Evolutionary conservation across 768 basidiomycete genomes (phyloP).

Genomic region (Suillus placidus): DNA sequence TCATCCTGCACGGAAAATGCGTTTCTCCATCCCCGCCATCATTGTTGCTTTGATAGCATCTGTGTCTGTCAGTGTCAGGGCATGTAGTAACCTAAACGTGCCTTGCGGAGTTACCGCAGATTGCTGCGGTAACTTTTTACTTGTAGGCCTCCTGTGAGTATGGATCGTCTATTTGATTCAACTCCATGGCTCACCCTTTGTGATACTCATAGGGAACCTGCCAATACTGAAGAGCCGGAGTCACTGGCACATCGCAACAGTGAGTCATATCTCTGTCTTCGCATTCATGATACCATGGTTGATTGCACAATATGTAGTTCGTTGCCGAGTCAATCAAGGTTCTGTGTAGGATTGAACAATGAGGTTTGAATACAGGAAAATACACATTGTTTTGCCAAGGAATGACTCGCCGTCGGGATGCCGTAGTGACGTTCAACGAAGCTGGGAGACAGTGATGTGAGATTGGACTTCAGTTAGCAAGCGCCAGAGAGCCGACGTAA

Average conservation of each 20-base stretch:
- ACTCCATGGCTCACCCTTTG: neutral
- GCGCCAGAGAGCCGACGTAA: constrained; percentile 34
- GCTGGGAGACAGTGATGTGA: constrained; percentile 44
- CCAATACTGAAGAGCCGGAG: neutral
- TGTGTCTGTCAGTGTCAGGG: neutral
- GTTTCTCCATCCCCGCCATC: neutral
- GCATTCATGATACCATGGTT: no score
- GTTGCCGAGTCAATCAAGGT: neutral
- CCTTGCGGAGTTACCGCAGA: rapidly evolving
- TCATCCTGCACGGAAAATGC: neutral
- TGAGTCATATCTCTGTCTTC: neutral
- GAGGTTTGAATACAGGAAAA: neutral
- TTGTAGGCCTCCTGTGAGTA: neutral
- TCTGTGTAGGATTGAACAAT: neutral
- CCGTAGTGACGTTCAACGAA: neutral
- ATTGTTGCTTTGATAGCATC: neutral
- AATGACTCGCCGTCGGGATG: neutral
- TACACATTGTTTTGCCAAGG: neutral
- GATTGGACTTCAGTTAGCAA: constrained; percentile 50
- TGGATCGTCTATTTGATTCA: neutral
- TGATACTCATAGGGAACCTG: neutral
- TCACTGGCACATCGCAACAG: neutral
- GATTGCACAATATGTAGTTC: neutral
- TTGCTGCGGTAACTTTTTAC: neutral
- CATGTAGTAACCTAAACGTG: neutral